A percentile compares a stretch with the other conserved stretches of the same genome.
Evolutionary conservation across 140 eudicot species (phyloP).

Genomic region (Bidens hawaiensis): DNA sequence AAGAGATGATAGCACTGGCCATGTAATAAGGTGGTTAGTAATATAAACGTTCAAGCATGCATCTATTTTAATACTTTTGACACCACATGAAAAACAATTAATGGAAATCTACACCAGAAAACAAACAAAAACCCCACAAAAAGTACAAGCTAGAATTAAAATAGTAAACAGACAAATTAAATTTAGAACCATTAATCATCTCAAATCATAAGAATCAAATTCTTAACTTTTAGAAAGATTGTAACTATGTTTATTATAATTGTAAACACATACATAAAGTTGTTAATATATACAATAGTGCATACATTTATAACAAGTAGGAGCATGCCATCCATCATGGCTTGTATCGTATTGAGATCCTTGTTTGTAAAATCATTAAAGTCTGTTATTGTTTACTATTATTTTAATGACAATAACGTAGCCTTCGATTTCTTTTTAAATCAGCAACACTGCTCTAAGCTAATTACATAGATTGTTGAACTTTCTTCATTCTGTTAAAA

Average conservation of each 20-base stretch:
- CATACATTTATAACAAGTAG: not conserved
- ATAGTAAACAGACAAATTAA: not conserved
- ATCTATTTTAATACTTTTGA: not conserved
- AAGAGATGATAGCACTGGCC: not conserved
- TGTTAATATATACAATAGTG: not conserved
- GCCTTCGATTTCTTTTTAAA: not conserved
- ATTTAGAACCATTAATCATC: conserved; percentile 9
- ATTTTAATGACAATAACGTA: not conserved
- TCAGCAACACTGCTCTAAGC: not conserved
- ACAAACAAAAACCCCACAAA: not conserved
- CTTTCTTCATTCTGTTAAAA: not conserved
- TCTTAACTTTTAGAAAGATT: not conserved
- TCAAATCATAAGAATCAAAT: conserved; percentile 6
- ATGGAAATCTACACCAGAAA: not conserved
- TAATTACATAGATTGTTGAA: not conserved
- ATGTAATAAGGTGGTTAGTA: not conserved
- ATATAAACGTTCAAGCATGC: not conserved
- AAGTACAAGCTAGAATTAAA: conserved; percentile 5
- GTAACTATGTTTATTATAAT: conserved; percentile 1
- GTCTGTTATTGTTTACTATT: not conserved
- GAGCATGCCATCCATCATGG: not conserved
- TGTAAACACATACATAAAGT: not conserved
- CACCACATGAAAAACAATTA: not conserved
- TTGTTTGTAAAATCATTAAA: conserved; percentile 2
- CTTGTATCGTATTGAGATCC: not conserved